phyloP scores from a whole-genome alignment of 139 green algal genomes.

The Astrephomene gubernaculifera region DNA sequence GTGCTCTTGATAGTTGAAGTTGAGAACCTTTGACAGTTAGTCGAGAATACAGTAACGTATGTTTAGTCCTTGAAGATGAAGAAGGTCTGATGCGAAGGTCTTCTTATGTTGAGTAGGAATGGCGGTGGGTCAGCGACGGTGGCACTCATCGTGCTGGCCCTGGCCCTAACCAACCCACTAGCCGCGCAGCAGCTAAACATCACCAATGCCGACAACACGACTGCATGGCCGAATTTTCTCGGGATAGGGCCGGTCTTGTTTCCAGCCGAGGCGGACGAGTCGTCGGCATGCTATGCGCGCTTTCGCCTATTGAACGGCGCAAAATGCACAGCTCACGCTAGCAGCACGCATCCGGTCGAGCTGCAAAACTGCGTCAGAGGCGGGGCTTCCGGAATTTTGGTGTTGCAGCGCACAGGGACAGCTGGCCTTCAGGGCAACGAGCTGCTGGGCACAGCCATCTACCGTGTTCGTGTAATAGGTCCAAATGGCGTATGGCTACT shows the following conservation, averaged over 20 bases:
- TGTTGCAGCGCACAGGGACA: background rate
- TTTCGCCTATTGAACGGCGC: background rate
- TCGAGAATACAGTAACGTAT: no score
- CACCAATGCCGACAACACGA: no score
- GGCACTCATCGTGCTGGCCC: no score
- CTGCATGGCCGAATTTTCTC: background rate
- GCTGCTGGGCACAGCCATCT: constrained; percentile 1
- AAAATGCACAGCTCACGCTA: background rate
- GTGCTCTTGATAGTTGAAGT: no score
- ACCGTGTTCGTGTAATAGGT: constrained; percentile 10
- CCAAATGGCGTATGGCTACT: constrained; percentile 4
- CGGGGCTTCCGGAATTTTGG: background rate
- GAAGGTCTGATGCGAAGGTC: no score
- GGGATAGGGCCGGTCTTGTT: constrained; percentile 7
- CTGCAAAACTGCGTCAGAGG: background rate
- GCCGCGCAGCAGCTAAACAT: no score
- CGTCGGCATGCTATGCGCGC: background rate
- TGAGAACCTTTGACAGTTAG: no score
- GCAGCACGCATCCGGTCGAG: background rate
- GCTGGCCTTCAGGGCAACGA: background rate
- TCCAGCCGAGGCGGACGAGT: background rate
- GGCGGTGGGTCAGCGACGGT: no score
- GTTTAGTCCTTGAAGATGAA: no score
- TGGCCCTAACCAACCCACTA: no score
- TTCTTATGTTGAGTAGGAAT: no score